phyloP scores from a whole-genome alignment of 371 early-diverging fungal genomes.

The Mortierella sp. region DNA sequence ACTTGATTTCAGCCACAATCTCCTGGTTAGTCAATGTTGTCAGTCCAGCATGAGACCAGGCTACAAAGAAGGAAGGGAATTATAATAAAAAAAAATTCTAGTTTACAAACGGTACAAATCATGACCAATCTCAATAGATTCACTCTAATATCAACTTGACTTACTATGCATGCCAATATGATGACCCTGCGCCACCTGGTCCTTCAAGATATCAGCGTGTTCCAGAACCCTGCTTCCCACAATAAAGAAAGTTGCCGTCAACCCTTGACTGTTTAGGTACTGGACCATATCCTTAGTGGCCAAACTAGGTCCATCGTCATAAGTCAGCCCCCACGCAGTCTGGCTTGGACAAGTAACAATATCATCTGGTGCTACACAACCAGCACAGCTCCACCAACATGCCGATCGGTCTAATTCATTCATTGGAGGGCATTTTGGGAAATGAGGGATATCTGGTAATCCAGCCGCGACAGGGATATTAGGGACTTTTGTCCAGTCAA shows the following conservation, averaged over 20 bases:
- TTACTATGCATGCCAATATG: conserved; percentile 70
- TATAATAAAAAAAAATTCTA: conserved; percentile 4
- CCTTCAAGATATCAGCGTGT: conserved; percentile 62
- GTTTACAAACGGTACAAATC: too few relatives aligned
- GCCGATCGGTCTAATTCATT: neutral
- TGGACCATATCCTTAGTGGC: conserved; percentile 16
- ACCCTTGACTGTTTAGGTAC: conserved; percentile 39
- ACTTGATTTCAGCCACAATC: conserved; percentile 79
- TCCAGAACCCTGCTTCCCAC: conserved; percentile 65
- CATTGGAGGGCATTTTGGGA: conserved; percentile 33
- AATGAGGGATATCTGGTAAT: conserved; percentile 27
- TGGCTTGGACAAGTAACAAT: conserved; percentile 39
- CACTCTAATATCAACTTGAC: neutral
- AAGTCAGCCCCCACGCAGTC: conserved; percentile 33
- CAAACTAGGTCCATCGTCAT: conserved; percentile 34
- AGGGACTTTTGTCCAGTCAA: conserved; percentile 62
- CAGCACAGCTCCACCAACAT: conserved; percentile 52
- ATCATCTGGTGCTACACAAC: conserved; percentile 40
- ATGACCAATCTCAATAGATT: neutral
- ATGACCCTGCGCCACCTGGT: conserved; percentile 47
- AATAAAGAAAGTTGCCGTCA: conserved; percentile 67
- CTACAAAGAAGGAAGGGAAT: conserved; percentile 10
- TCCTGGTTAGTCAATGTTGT: conserved; percentile 76
- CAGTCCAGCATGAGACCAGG: conserved; percentile 78
- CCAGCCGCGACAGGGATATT: conserved; percentile 46